Percentiles rank a stretch among this genome's conserved stretches.
These are phyloP conservation scores for Penicillium turbatum DNA, from an alignment of 495 filamentous ascomycete genomes.

Conservation along the genomic window DNA sequence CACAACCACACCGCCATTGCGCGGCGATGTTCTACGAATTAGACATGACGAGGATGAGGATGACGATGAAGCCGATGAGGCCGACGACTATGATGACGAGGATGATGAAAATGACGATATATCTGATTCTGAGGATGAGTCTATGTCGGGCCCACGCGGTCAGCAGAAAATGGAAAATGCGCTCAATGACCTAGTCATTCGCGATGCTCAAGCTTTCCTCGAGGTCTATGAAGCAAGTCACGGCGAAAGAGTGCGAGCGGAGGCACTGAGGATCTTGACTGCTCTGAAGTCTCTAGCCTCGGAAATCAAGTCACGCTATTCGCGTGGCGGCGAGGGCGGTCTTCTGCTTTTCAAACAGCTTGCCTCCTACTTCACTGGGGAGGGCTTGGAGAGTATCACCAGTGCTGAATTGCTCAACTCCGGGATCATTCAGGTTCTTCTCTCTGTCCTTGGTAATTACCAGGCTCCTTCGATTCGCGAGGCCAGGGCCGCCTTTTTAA, in stretches of 20 bases:
- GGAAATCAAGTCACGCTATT: conserved; percentile 66
- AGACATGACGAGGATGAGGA: conserved; percentile 41
- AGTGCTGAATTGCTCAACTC: conserved; percentile 92
- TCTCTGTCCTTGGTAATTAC: conserved; percentile 72
- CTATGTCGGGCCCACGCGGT: conserved; percentile 44
- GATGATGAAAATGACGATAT: conserved; percentile 61
- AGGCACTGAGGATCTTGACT: conserved; percentile 68
- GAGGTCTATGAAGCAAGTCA: conserved; percentile 76
- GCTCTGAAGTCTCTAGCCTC: conserved; percentile 66
- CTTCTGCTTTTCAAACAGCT: conserved; percentile 67
- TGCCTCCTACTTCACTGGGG: conserved; percentile 83
- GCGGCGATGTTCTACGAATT: neutral
- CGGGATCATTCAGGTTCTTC: conserved; percentile 75
- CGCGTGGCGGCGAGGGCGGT: conserved; percentile 46
- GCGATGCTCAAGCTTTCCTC: conserved; percentile 74
- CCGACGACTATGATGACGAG: conserved; percentile 55
- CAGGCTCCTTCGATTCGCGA: conserved; percentile 41
- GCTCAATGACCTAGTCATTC: conserved; percentile 68
- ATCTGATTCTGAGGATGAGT: conserved; percentile 65
- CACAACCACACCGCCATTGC: conserved; percentile 14
- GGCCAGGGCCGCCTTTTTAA: conserved; percentile 78
- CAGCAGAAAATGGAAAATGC: conserved; percentile 50
- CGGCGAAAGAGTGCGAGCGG: conserved; percentile 65
- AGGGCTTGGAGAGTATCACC: conserved; percentile 89
- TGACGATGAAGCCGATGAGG: conserved; percentile 50